phyloP scores from a whole-genome alignment of 306 rosid species.

The Mimosa pudica region DNA sequence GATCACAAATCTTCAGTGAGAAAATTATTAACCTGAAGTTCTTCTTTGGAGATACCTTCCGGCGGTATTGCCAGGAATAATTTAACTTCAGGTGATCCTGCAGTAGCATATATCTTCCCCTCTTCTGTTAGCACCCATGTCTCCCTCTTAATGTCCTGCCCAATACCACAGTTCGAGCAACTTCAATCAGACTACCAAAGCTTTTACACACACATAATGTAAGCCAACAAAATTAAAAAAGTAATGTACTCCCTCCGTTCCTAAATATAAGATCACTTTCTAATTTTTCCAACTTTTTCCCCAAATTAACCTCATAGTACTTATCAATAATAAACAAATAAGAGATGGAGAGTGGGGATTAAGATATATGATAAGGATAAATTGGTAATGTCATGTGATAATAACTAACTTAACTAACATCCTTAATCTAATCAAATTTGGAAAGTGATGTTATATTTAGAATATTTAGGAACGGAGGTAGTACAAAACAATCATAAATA shows the following conservation, averaged over 20 bases:
- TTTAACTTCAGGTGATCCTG: constrained; percentile 82
- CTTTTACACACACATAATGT: neutral
- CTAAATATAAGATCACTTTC: too few species aligned
- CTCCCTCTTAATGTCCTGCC: constrained; percentile 81
- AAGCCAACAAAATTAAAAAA: neutral
- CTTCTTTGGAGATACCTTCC: constrained; percentile 79
- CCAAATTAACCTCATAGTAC: too few species aligned
- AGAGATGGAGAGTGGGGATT: too few species aligned
- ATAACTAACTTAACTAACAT: too few species aligned
- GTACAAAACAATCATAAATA: neutral
- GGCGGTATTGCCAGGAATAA: constrained; percentile 73
- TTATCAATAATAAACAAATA: too few species aligned
- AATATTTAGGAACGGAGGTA: too few species aligned
- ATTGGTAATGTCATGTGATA: too few species aligned
- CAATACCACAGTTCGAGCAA: neutral
- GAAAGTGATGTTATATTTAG: too few species aligned
- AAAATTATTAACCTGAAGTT: constrained; percentile 59
- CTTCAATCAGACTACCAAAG: neutral
- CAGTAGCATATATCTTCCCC: constrained; percentile 63
- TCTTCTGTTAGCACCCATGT: constrained; percentile 75
- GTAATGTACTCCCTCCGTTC: too few species aligned
- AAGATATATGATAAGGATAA: too few species aligned
- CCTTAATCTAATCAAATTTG: too few species aligned
- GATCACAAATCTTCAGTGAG: neutral
- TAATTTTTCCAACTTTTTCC: too few species aligned